These are phyloP conservation scores for Athelia psychrophila DNA, from an alignment of 1,284 basidiomycete species.

Conservation along the genomic window DNA sequence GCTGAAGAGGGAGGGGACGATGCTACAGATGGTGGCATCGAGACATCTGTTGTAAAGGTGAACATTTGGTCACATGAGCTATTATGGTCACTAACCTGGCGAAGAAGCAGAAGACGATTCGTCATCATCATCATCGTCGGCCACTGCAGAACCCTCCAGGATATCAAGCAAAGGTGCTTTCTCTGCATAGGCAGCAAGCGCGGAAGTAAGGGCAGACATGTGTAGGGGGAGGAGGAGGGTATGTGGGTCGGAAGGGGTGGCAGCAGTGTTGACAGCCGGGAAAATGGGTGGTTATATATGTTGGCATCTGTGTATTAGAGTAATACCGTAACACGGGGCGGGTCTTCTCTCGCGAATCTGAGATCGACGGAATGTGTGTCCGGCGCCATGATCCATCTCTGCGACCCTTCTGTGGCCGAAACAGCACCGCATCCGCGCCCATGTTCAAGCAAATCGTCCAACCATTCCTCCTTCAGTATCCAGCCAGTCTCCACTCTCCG, in stretches of 20 bases:
- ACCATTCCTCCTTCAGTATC: too few relatives aligned
- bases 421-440: too few relatives aligned
- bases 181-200: slow-evolving; percentile 22
- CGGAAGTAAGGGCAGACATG: slow-evolving; percentile 24
- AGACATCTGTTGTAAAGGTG: neutral
- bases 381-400: neutral
- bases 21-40: neutral
- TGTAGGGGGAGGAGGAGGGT: slow-evolving; percentile 1
- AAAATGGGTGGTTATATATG: slow-evolving; percentile 1
- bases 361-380: neutral
- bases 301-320: slow-evolving; percentile 15
- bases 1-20: neutral
- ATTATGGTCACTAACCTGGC: slow-evolving; percentile 12
- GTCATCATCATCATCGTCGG: slow-evolving; percentile 6
- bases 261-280: neutral
- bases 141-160: slow-evolving; percentile 2
- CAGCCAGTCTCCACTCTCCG: too few relatives aligned
- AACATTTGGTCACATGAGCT: neutral
- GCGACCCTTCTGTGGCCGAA: too few relatives aligned
- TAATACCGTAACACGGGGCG: slow-evolving; percentile 22
- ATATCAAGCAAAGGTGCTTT: slow-evolving; percentile 21
- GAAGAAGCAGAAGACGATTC: slow-evolving; percentile 16
- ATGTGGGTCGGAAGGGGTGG: neutral
- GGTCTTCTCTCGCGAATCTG: neutral
- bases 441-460: too few relatives aligned